phyloP scores from a whole-genome alignment of 495 filamentous ascomycete genomes.

The Hypoxylon subgilvum region DNA sequence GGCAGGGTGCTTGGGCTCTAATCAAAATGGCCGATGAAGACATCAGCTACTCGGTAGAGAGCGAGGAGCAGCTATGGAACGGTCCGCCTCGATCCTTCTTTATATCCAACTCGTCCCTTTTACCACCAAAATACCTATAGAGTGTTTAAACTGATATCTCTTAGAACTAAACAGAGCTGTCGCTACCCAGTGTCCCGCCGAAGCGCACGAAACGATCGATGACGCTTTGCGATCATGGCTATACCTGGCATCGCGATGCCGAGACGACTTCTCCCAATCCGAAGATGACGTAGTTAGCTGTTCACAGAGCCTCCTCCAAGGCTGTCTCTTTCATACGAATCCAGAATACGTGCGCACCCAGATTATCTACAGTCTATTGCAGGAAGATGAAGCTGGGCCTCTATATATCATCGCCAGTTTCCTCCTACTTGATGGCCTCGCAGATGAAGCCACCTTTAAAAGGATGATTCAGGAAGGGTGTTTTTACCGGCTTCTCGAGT shows the following conservation, averaged over 20 bases:
- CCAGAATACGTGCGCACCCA: constrained; percentile 89
- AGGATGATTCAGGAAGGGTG: constrained; percentile 85
- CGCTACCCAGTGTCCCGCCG: constrained; percentile 69
- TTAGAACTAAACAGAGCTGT: constrained; percentile 84
- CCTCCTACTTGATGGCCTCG: constrained; percentile 86
- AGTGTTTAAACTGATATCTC: neutral
- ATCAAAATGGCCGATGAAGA: constrained; percentile 65
- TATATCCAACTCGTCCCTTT: neutral
- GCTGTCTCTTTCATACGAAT: constrained; percentile 73
- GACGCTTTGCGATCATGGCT: constrained; percentile 84
- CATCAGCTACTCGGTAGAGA: constrained; percentile 72
- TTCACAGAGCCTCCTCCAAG: constrained; percentile 79
- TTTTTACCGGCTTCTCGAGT: constrained; percentile 81
- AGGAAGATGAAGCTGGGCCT: constrained; percentile 81
- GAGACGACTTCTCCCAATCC: constrained; percentile 80
- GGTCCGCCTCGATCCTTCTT: constrained; percentile 60
- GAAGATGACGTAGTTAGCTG: constrained; percentile 87
- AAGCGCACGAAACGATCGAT: constrained; percentile 76
- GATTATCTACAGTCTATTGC: constrained; percentile 87
- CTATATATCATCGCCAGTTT: constrained; percentile 85
- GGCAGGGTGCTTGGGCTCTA: constrained; percentile 21
- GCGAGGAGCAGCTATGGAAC: constrained; percentile 91
- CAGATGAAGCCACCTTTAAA: constrained; percentile 77
- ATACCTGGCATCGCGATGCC: constrained; percentile 75
- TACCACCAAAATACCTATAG: too few species aligned